These are phyloP conservation scores for Cyanidiococcus yangmingshanensis DNA, from an alignment of 23 red algal genomes.

Conservation along the genomic window DNA sequence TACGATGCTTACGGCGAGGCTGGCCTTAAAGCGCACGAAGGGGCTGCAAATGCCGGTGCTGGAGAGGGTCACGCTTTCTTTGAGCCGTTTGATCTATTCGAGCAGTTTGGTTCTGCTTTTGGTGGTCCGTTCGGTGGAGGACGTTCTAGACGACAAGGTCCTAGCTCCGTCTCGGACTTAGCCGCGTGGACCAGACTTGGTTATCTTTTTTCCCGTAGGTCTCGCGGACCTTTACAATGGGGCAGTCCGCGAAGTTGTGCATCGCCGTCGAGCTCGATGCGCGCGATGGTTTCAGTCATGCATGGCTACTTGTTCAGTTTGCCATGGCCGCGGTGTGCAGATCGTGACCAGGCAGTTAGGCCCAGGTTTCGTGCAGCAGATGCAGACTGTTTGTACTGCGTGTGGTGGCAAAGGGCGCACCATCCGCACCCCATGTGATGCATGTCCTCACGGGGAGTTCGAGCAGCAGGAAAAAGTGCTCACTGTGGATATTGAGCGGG, in stretches of 20 bases:
- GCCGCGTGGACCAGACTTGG: slow-evolving; percentile 34
- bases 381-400: slow-evolving; percentile 49
- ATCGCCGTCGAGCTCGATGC: slow-evolving; percentile 71
- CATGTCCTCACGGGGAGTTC: slow-evolving; percentile 89
- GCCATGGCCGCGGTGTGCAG: slow-evolving; percentile 58
- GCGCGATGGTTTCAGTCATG: slow-evolving; percentile 60
- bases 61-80: slow-evolving; percentile 9
- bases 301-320: slow-evolving; percentile 48
- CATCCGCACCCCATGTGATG: slow-evolving; percentile 41
- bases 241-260: slow-evolving; percentile 50
- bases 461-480: slow-evolving; percentile 71
- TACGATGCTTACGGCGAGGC: slow-evolving; percentile 87
- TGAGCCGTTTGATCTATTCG: slow-evolving; percentile 46
- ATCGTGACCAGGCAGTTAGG: slow-evolving; percentile 63
- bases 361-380: slow-evolving; percentile 85
- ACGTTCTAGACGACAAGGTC: slow-evolving; percentile 27
- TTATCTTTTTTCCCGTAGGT: slow-evolving; percentile 41
- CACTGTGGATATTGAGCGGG: slow-evolving; percentile 72
- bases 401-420: slow-evolving; percentile 80
- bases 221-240: slow-evolving; percentile 79
- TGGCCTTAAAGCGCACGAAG: slow-evolving; percentile 38
- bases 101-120: slow-evolving; percentile 31
- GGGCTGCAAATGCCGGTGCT: slow-evolving; percentile 21
- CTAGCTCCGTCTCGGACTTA: slow-evolving; percentile 13
- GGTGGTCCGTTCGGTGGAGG: slow-evolving; percentile 31